Conservation (phyloP, 2,329 filamentous ascomycete species). For the Alternaria angustiovoidea region DNA sequence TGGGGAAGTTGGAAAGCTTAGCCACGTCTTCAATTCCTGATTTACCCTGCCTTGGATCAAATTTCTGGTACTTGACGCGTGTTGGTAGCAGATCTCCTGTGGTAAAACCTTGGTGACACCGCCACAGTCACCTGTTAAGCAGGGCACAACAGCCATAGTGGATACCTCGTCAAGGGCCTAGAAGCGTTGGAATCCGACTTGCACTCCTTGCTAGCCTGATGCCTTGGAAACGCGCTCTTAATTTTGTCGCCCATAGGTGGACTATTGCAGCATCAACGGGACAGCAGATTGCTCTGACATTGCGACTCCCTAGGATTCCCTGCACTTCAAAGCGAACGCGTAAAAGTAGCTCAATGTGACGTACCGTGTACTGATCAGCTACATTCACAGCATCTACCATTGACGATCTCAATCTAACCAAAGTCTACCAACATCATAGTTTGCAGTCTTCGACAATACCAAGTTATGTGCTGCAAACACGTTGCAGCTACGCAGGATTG, state of each 20-base stretch:
- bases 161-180: constrained; percentile 22
- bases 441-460: not conserved
- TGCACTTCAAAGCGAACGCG: not conserved
- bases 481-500: not conserved
- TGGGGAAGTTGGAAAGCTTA: constrained; percentile 38
- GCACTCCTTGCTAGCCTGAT: not conserved
- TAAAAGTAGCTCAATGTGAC: constrained; percentile 5
- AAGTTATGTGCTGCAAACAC: not conserved
- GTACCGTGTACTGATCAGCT: constrained; percentile 5
- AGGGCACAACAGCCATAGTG: constrained; percentile 15
- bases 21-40: constrained; percentile 31
- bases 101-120: constrained; percentile 12
- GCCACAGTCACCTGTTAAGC: constrained; percentile 30
- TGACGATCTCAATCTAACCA: constrained; percentile 4
- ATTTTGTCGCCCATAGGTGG: constrained; percentile 17
- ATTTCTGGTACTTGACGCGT: constrained; percentile 16
- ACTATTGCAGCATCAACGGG: constrained; percentile 9
- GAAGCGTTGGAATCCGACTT: constrained; percentile 19
- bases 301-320: not conserved
- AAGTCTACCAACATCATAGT: not conserved
- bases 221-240: constrained; percentile 22
- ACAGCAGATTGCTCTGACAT: constrained; percentile 14
- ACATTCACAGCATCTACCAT: not conserved
- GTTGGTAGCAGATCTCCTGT: constrained; percentile 4
- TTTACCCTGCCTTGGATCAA: constrained; percentile 19